Base-by-base conservation (phyloP, 805 yeast species). In the Yamadazyma philogaea region DNA sequence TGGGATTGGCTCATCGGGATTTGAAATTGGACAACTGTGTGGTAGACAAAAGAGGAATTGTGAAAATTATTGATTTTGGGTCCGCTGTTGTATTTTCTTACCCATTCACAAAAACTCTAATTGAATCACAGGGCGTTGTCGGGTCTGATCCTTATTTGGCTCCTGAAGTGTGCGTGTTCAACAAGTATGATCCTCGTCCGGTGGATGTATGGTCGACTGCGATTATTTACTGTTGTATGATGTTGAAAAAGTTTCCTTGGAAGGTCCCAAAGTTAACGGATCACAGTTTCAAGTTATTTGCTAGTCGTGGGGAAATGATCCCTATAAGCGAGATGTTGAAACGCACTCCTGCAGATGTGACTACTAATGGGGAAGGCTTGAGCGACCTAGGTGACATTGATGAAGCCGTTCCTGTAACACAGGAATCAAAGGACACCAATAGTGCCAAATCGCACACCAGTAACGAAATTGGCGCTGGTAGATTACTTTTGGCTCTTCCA, bases 61-160 rank as follows among this genome's bases (percentile, higher is more conserved):
- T 86, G 30, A 86, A 86, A 56, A 68, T 86, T 45, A 86, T 86
- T 52, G 95, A 86, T 64, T 86, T 86, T 58, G 95, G 95, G 27
- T 77, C 85, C 40, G 91, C 95, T 2, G 89, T 84, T 17, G 88
- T 86, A 4, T 86, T 84, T 65, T 81, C 79, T 53, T 84, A 84
- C 55, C 93, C 93, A 3, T 82, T 77, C 56, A 85, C 81, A 52
- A 75, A 72, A 33, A 73, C 72, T 30, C 65, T 74, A 14, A 79
- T 79, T 12, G 70, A 72, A 56, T 79, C 86, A 7, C 87, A 79
- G 53, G 93, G 93, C 5, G 77, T 86, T 47, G 90, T 85, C 43
- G 95, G 95, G 10, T 81, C 87, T 12, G 95, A 86, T 63, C 95
- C 95, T 8, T 86, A 86, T 59, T 71, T 86, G 52, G 93, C 93